Base-by-base conservation (phyloP, 345 rosid genomes). In the Hibiscus tridactylites region DNA sequence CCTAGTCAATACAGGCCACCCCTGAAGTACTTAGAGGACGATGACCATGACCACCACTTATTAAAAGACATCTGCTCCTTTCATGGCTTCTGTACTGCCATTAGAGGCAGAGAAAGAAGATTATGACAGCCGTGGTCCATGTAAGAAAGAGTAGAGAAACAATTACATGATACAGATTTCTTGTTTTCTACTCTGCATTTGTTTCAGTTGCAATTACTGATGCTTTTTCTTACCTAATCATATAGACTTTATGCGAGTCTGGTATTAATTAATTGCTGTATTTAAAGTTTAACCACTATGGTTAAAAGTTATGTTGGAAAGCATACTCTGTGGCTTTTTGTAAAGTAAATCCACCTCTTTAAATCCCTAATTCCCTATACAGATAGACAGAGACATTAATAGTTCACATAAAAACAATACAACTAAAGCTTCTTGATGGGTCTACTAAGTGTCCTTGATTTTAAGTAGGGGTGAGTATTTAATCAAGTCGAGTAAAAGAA, bases 181-280 rank as follows among this genome's bases (percentile, higher is more conserved):
- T 13, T 50, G 39, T 74, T 70, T 57, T 54, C 33, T 1, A 15
- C 58, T 72, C n/a, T 56, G 19, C 16, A 2, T 63, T 10, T 61
- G 64, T 64, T 16, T 44, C 3, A 7, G 21, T 50, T 68, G 71
- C 53, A 11, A 61, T 65, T 39, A 9, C 4, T 28, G 19, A 33
- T 63, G 52, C 70, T 6, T 53, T 68, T 76, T 71, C 81, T 66
- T 17, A 74, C 82, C 83, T 42, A 76, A 67, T 26, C 5, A 9
- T 16, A 31, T 47, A n/a, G 80, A 74, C 79, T 73, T 63, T 50
- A 15, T 9, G 60, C n/a, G 59, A 29, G 60, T 68, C 31, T 31
- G 28, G 4, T 19, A 16, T 7, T 47, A 5, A 26, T 1, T 58
- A 26, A 26, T 58, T 11, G 61, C 49, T 1, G 3, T 17, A 6